Base-by-base conservation (phyloP, 352 stramenopile species). In the Phytopythium vexans region DNA sequence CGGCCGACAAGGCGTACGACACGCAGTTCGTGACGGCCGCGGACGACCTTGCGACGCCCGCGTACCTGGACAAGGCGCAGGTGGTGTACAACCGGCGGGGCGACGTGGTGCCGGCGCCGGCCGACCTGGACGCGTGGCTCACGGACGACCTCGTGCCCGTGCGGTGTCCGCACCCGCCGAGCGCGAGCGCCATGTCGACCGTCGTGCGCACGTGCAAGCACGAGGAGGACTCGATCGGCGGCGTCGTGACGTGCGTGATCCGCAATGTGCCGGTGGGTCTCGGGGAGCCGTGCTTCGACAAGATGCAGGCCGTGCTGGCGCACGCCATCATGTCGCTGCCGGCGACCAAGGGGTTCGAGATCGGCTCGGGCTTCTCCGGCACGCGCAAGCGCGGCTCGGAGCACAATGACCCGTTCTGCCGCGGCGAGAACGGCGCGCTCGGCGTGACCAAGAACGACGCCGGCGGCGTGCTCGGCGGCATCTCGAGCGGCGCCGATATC, bases 241-340 rank as follows among this genome's bases (percentile, higher is more conserved):
- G 97, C 33, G 94, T 98, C 8, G 94, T 99, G 9, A 98, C 96
- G 27, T 98, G 96, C 54, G 89, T 99, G 36, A 97, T 96, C 47
- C 82, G 95, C 47, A 99, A 99, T 62, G 96, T 98, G 15, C 96
- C 96, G 0, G 88, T 97, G 15, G 96, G 97, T 47, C 68, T 99
- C 7, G 97, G 97, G n/a, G 87, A 97, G 58, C 97, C 97, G 14
- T 98, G 98, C 52, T 99, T 99, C 73, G 97, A 99, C 81, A 99
- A 99, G 82, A 82, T 99, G 35, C 96, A 99, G 68, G 97, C 97
- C 12, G 83, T 98, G 53, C 75, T 99, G 38, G 97, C 97, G 34
- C 98, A 99, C 74, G 97, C 97, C 34, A 99, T 98, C 81, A 94
- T 99, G 71, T 99, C 95, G 34, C 97, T 99, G 62, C 97, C 97